Base-by-base conservation (phyloP, 2,329 filamentous ascomycete species). In the Penicillium sp. region DNA sequence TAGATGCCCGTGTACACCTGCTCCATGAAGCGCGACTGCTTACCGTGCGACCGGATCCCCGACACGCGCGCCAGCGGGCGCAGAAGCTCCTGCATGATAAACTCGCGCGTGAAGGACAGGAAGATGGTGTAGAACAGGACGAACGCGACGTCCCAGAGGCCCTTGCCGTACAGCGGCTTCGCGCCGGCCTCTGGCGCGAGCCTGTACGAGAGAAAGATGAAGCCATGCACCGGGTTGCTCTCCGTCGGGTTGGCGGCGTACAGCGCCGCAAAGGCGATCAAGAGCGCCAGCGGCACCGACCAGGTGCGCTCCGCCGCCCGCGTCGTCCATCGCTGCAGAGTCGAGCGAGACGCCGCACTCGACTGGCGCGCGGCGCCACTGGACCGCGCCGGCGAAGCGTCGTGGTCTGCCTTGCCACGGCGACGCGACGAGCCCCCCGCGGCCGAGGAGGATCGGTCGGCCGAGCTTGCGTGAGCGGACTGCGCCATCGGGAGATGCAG, bases 1-100 rank as follows among this genome's bases (percentile, higher is more conserved):
- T 95, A 95, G 33, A 94, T 71, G 23, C 87, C 88, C 3, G 88
- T 94, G 68, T 95, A 95, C 63, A 84, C 80, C 69, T 95, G 89
- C 67, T 95, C 89, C 86, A 94, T 91, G 74, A 94, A 95, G 29
- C 90, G 83, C 10, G 82, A 76, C 63, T 91, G 86, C 71, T 94
- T 95, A 48, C 74, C 79, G 35, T 81, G 77, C 43, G 77, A 80
- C 49, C 70, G 75, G 59, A 94, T 79, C 14, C 84, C 84, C 34
- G 72, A 79, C 48, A 71, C 72, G 34, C 78, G 73, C 8, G 87
- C 86, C 42, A 90, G 71, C 0, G 87, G 89, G 9, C 81, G 78
- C 35, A 95, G 77, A 29, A 94, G 58, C 55, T 87, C 82, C 68
- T 94, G 88, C 89, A 94, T 95, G 69, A 93, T 77, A 69, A 94